These are phyloP conservation scores for Protomyces lactucae-debilis DNA, from an alignment of 1,139 yeast species.

Conservation along the genomic window DNA sequence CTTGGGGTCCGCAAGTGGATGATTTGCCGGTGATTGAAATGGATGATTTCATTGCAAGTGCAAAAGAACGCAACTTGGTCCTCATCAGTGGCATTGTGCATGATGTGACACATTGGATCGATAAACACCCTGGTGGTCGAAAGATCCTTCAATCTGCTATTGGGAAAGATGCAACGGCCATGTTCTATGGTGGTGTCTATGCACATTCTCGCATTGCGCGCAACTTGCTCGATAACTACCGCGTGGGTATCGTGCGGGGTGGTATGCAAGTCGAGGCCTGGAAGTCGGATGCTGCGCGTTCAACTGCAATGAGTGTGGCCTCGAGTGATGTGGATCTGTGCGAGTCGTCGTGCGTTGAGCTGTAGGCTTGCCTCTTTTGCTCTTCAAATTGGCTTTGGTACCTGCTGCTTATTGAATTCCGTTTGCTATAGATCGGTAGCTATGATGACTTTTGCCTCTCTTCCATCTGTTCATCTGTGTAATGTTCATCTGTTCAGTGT, in stretches of 20 bases:
- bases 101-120: constrained; percentile 75
- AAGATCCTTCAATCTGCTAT: constrained; percentile 77
- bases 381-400: not conserved
- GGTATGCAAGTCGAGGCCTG: constrained; percentile 74
- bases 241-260: constrained; percentile 87
- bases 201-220: constrained; percentile 97
- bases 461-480: no score
- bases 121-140: constrained; percentile 97
- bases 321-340: not conserved
- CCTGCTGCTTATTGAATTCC: not conserved
- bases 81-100: constrained; percentile 93
- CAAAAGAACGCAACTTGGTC: constrained; percentile 53
- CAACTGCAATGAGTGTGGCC: not conserved
- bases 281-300: not conserved
- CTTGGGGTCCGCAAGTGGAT: constrained; percentile 88
- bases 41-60: constrained; percentile 66
- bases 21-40: constrained; percentile 89
- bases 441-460: not conserved
- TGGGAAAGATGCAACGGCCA: constrained; percentile 95
- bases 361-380: not conserved
- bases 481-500: no score
- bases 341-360: not conserved
- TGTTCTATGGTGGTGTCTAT: constrained; percentile 96
- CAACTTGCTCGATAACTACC: constrained; percentile 88
- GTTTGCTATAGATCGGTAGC: not conserved